phyloP scores from a whole-genome alignment of 495 filamentous ascomycete genomes.

The Tuber magnatum region DNA sequence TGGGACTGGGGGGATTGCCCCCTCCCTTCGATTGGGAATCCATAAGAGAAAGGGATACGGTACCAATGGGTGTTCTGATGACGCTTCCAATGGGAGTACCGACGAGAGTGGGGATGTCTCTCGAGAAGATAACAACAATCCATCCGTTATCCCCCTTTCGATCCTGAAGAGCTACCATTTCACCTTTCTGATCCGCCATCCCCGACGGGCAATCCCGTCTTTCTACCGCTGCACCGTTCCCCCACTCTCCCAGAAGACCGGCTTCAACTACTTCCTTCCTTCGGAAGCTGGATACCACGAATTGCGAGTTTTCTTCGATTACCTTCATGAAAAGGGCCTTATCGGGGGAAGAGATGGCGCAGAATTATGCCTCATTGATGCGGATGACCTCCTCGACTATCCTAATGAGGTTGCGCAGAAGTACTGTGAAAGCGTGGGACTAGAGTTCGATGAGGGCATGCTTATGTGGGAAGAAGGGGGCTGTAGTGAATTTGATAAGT shows the following conservation, averaged over 20 bases:
- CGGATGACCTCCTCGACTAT: constrained; percentile 83
- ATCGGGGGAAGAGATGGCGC: constrained; percentile 49
- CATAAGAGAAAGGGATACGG: constrained; percentile 40
- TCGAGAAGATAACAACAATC: constrained; percentile 57
- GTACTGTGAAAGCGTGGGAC: constrained; percentile 69
- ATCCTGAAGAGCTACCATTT: constrained; percentile 74
- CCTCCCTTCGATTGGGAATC: constrained; percentile 52
- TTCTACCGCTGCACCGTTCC: constrained; percentile 96
- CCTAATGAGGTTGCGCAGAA: constrained; percentile 64
- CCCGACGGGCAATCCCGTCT: constrained; percentile 73
- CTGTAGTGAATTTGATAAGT: constrained; percentile 67
- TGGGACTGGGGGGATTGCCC: constrained; percentile 58
- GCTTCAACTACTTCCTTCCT: constrained; percentile 78
- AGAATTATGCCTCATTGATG: constrained; percentile 78
- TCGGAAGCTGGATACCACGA: constrained; percentile 85
- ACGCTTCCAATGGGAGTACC: constrained; percentile 17
- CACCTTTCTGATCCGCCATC: constrained; percentile 96
- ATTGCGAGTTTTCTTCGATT: constrained; percentile 77
- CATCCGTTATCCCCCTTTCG: constrained; percentile 68
- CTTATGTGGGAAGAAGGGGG: constrained; percentile 63
- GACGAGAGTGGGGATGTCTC: constrained; percentile 17
- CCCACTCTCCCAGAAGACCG: constrained; percentile 69
- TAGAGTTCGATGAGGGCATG: constrained; percentile 67
- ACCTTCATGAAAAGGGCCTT: constrained; percentile 54
- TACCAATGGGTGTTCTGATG: constrained; percentile 22